These are phyloP conservation scores for Crotalaria pallida DNA, from an alignment of 306 rosid species.

Conservation along the genomic window DNA sequence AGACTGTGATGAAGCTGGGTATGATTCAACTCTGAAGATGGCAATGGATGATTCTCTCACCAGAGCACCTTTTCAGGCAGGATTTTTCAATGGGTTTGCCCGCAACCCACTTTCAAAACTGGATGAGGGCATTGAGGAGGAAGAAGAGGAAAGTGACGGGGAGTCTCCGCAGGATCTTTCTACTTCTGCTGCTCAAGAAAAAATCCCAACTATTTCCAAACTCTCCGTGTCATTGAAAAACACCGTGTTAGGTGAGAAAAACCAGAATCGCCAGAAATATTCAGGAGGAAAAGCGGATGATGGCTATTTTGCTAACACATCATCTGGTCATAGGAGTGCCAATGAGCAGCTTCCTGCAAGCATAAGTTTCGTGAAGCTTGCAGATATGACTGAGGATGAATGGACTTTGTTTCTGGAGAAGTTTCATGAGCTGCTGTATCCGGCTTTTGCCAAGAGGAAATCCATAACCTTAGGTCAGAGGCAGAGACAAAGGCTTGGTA, in stretches of 20 bases:
- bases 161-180: slow-evolving; percentile 39
- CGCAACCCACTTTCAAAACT: slow-evolving; percentile 63
- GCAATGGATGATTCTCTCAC: slow-evolving; percentile 34
- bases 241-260: slow-evolving; percentile 54
- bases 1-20: slow-evolving; percentile 61
- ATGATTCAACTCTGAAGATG: slow-evolving; percentile 22
- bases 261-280: slow-evolving; percentile 33
- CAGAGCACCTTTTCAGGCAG: slow-evolving; percentile 40
- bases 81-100: slow-evolving; percentile 36
- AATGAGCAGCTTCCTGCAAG: slow-evolving; percentile 92
- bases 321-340: slow-evolving; percentile 84
- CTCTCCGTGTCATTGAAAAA: slow-evolving; percentile 61
- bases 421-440: slow-evolving; percentile 66
- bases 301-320: slow-evolving; percentile 48
- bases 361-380: slow-evolving; percentile 69
- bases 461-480: slow-evolving; percentile 66
- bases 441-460: slow-evolving; percentile 75
- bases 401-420: slow-evolving; percentile 75
- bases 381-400: slow-evolving; percentile 72
- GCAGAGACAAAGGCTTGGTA: slow-evolving; percentile 96
- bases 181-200: slow-evolving; percentile 25
- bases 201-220: slow-evolving; percentile 40
- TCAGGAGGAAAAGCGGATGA: slow-evolving; percentile 47
- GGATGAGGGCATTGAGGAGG: slow-evolving; percentile 85
- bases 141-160: slow-evolving; percentile 47